Percentiles rank a stretch among this genome's conserved stretches.
These are phyloP conservation scores for Pisolithus orientalis DNA, from an alignment of 768 basidiomycete genomes.

Conservation along the genomic window DNA sequence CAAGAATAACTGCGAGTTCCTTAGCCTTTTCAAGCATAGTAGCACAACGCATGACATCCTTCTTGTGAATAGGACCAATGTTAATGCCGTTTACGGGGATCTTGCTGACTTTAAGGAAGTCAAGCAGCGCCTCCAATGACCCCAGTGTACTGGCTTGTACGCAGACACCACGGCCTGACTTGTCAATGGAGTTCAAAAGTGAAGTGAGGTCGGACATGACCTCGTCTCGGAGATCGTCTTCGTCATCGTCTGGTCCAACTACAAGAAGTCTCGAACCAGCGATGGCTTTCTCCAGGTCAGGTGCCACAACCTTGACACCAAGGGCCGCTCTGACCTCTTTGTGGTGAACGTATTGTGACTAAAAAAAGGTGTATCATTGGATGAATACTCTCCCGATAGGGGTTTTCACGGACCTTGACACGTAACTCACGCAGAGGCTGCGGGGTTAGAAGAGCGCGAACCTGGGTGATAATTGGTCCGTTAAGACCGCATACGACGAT, in stretches of 20 bases:
- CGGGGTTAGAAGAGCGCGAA: constrained; percentile 91
- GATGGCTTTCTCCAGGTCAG: constrained; percentile 96
- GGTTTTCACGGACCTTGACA: constrained; percentile 63
- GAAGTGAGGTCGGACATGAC: constrained; percentile 94
- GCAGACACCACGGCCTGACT: constrained; percentile 93
- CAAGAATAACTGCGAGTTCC: constrained; percentile 91
- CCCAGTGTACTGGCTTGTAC: constrained; percentile 97
- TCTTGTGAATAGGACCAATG: constrained; percentile 95
- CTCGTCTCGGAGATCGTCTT: constrained; percentile 90
- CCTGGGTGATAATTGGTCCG: constrained; percentile 92
- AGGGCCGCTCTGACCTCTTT: constrained; percentile 96
- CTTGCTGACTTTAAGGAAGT: constrained; percentile 92
- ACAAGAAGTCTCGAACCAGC: constrained; percentile 94
- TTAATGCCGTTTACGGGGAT: constrained; percentile 97
- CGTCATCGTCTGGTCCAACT: constrained; percentile 91
- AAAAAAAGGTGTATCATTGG: constrained; percentile 5
- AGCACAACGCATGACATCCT: constrained; percentile 85
- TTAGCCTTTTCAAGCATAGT: constrained; percentile 96
- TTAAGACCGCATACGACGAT: constrained; percentile 97
- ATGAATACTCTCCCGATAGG: background rate
- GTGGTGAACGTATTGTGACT: constrained; percentile 96
- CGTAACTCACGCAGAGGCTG: constrained; percentile 94
- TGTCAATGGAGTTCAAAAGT: constrained; percentile 85
- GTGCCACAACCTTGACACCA: constrained; percentile 91
- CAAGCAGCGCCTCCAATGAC: constrained; percentile 91